A percentile compares a stretch with the other conserved stretches of the same genome.
These are phyloP conservation scores for Aureobasidium sp. DNA, from an alignment of 2,329 filamentous ascomycete species.

Conservation along the genomic window DNA sequence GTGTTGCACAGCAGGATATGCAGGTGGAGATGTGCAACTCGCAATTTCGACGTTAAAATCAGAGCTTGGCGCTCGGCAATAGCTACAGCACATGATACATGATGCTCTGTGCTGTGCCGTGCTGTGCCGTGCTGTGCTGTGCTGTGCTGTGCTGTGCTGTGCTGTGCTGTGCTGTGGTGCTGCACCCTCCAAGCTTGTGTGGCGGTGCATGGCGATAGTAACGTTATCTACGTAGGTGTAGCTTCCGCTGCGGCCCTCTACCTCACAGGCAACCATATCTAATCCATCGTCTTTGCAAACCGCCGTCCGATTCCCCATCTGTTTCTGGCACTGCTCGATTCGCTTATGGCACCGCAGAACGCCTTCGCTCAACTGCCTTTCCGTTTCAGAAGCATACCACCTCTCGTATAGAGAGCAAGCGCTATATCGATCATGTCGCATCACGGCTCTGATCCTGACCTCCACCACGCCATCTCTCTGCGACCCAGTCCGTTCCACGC, in stretches of 20 bases:
- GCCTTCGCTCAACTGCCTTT: not conserved
- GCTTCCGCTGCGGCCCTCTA: not conserved
- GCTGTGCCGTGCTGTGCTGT: too few species aligned
- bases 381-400: not conserved
- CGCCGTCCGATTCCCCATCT: not conserved
- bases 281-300: slow-evolving; percentile 1
- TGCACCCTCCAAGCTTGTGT: not conserved
- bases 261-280: slow-evolving; percentile 4
- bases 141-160: too few species aligned
- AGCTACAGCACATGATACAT: not conserved
- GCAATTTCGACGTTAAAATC: slow-evolving; percentile 5
- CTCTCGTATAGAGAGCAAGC: not conserved
- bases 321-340: not conserved
- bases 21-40: not conserved
- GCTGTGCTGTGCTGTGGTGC: not conserved
- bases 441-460: slow-evolving; percentile 36
- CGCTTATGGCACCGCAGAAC: not conserved
- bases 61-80: slow-evolving; percentile 3
- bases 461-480: slow-evolving; percentile 41
- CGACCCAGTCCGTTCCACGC: slow-evolving; percentile 38
- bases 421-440: not conserved
- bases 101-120: too few species aligned
- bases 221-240: not conserved
- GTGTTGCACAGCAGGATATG: not conserved
- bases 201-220: not conserved